Conservation (phyloP, 371 early-diverging fungal genomes). For the Rhizopus arrhizus region DNA sequence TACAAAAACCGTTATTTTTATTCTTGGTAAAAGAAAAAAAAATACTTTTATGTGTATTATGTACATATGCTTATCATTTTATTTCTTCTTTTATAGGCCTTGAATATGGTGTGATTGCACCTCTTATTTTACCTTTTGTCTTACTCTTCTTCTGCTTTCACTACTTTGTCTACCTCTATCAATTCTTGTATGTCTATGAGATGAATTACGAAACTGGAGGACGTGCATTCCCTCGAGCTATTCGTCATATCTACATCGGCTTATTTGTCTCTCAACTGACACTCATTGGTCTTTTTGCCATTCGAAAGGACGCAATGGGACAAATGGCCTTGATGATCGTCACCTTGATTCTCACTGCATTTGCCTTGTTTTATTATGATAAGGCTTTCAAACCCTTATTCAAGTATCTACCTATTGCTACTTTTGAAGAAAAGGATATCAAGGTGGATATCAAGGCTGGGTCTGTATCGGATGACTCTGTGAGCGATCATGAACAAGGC, state of each 20-base stretch:
- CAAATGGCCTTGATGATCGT: slow-evolving; percentile 60
- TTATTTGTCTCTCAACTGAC: slow-evolving; percentile 71
- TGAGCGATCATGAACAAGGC: neutral
- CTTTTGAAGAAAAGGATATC: slow-evolving; percentile 10
- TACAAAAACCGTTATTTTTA: slow-evolving; percentile 70
- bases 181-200: slow-evolving; percentile 79
- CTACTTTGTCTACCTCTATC: slow-evolving; percentile 78
- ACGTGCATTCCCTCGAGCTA: slow-evolving; percentile 66
- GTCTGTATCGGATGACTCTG: slow-evolving; percentile 4
- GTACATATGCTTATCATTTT: slow-evolving; percentile 17
- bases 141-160: slow-evolving; percentile 72
- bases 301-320: slow-evolving; percentile 47
- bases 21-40: slow-evolving; percentile 34
- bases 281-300: slow-evolving; percentile 70
- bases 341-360: slow-evolving; percentile 50
- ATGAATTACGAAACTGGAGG: slow-evolving; percentile 66
- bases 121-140: slow-evolving; percentile 78
- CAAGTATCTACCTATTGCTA: slow-evolving; percentile 62
- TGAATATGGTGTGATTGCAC: slow-evolving; percentile 79
- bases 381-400: slow-evolving; percentile 67
- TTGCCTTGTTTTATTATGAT: slow-evolving; percentile 59
- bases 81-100: slow-evolving; percentile 46
- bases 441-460: neutral
- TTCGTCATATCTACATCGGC: slow-evolving; percentile 71
- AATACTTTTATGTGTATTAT: neutral